Percentiles rank a stretch among this genome's conserved stretches.
phyloP scores from a whole-genome alignment of 495 filamentous ascomycete genomes.

The Talaromyces stipitatus region DNA sequence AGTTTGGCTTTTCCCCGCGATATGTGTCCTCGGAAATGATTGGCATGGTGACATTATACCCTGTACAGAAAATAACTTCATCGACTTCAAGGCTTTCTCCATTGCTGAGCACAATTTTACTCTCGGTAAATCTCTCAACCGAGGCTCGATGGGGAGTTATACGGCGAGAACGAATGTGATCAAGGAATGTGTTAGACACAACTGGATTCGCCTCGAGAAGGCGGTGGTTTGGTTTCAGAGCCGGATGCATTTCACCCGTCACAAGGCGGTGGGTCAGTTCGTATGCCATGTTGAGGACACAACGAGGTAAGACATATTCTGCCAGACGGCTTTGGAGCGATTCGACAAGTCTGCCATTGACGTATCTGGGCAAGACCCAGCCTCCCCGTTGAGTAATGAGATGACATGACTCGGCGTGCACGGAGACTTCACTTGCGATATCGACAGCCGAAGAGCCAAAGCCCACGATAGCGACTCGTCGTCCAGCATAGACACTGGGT shows the following conservation, averaged over 20 bases:
- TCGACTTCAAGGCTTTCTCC: slow-evolving; percentile 12
- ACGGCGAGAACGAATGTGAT: slow-evolving; percentile 10
- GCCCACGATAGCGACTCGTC: slow-evolving; percentile 21
- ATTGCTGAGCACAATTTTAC: slow-evolving; percentile 9
- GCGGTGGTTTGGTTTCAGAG: slow-evolving; percentile 11
- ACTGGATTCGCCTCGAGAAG: slow-evolving; percentile 14
- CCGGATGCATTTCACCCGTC: slow-evolving; percentile 5
- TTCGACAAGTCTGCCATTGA: slow-evolving; percentile 13
- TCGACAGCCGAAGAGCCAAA: slow-evolving; percentile 21
- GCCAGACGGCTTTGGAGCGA: slow-evolving; percentile 11
- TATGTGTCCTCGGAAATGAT: slow-evolving; percentile 6
- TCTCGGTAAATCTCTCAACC: slow-evolving; percentile 9
- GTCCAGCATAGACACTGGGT: slow-evolving; percentile 15
- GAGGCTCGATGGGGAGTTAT: slow-evolving; percentile 12
- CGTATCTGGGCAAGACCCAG: slow-evolving; percentile 15
- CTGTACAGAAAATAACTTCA: slow-evolving; percentile 15
- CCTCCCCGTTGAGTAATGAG: slow-evolving; percentile 13
- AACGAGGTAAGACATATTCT: slow-evolving; percentile 8
- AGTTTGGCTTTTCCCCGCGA: background rate
- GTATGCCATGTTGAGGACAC: slow-evolving; percentile 9
- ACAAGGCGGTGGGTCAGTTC: slow-evolving; percentile 9
- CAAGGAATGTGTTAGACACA: slow-evolving; percentile 11
- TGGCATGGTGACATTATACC: slow-evolving; percentile 12
- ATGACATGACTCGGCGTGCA: slow-evolving; percentile 10
- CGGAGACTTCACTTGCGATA: slow-evolving; percentile 13